A percentile compares a stretch with the other conserved stretches of the same genome.
These are phyloP conservation scores for Trichoderma brevicompactum DNA, from an alignment of 2,329 filamentous ascomycete species.

Conservation along the genomic window DNA sequence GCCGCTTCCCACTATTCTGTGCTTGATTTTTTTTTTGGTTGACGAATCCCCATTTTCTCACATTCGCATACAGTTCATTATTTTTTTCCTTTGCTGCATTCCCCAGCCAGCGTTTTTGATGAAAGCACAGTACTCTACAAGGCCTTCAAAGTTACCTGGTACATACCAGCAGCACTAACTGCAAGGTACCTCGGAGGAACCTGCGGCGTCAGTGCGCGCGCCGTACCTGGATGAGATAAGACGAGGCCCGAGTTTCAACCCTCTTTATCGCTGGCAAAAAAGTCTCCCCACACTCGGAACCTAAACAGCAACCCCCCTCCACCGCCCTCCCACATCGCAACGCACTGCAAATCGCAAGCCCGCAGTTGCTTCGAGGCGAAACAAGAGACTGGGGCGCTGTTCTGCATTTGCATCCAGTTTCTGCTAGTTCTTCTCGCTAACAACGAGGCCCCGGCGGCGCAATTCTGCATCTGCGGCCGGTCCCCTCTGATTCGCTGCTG, in stretches of 20 bases:
- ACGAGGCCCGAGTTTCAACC: slow-evolving; percentile 16
- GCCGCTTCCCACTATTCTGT: too few relatives aligned
- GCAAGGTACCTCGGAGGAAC: neutral
- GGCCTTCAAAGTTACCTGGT: too few relatives aligned
- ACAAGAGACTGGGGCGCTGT: slow-evolving; percentile 21
- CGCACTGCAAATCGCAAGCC: slow-evolving; percentile 21
- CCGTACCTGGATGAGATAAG: slow-evolving; percentile 26
- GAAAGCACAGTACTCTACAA: neutral
- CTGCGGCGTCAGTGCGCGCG: neutral
- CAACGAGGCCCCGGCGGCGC: neutral
- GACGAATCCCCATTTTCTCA: too few relatives aligned
- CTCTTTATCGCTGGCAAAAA: slow-evolving; percentile 21
- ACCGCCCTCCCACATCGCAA: slow-evolving; percentile 27
- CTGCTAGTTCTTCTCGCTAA: neutral
- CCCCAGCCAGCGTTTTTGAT: too few relatives aligned
- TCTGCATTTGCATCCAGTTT: neutral
- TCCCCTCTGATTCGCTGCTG: slow-evolving; percentile 21
- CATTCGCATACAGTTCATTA: too few relatives aligned
- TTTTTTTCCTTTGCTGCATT: too few relatives aligned
- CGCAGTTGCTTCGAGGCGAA: slow-evolving; percentile 10
- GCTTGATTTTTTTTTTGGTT: too few relatives aligned
- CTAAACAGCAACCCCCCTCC: slow-evolving; percentile 21
- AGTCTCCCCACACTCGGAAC: slow-evolving; percentile 21
- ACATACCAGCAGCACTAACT: neutral
- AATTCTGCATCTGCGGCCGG: slow-evolving; percentile 7